Conservation (phyloP, 768 basidiomycete genomes). For the Leccinum obscurum region DNA sequence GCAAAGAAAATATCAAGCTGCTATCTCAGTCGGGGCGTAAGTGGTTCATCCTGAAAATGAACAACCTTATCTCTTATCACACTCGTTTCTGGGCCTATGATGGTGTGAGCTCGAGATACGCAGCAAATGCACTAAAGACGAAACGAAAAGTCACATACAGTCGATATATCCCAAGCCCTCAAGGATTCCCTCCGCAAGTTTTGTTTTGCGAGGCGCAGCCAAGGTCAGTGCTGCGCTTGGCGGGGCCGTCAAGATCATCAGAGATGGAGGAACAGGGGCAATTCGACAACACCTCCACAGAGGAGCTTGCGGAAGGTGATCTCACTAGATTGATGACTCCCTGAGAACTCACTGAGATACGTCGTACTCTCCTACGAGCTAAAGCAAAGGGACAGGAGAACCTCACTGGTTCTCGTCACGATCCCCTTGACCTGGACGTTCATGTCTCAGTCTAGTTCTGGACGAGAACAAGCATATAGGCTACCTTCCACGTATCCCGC, state of each 20-base stretch:
- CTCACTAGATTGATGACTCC: constrained; percentile 31
- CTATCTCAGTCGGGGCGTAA: too few species aligned
- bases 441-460: neutral
- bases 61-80: too few species aligned
- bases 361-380: constrained; percentile 84
- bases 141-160: constrained; percentile 45
- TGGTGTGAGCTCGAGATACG: constrained; percentile 21
- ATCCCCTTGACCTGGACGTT: constrained; percentile 55
- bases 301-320: constrained; percentile 85
- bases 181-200: constrained; percentile 84
- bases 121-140: neutral
- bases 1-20: too few species aligned
- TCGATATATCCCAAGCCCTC: constrained; percentile 80
- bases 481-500: constrained; percentile 65
- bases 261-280: constrained; percentile 80
- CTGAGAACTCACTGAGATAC: constrained; percentile 57
- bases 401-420: constrained; percentile 25
- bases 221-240: constrained; percentile 71
- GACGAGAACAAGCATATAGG: constrained; percentile 1
- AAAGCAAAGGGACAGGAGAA: constrained; percentile 40
- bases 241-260: constrained; percentile 83
- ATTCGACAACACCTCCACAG: constrained; percentile 72
- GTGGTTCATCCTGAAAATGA: too few species aligned
- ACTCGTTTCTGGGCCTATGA: constrained; percentile 3
- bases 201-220: constrained; percentile 62